These are phyloP conservation scores for Pichia eremophila DNA, from an alignment of 805 yeast species.

Conservation along the genomic window DNA sequence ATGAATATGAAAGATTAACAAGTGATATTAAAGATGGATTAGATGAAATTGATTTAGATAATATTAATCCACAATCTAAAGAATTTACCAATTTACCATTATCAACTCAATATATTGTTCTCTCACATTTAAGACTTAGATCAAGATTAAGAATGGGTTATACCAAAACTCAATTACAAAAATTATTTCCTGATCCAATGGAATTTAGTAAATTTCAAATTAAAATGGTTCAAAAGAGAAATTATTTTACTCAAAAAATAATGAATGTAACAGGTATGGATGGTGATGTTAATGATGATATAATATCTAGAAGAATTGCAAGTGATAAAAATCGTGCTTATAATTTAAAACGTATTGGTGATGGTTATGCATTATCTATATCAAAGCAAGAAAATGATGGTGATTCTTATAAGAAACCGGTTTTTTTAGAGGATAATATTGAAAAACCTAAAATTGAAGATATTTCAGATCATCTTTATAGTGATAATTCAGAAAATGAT, in stretches of 20 bases:
- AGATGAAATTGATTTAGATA: conserved; percentile 59
- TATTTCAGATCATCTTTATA: not conserved
- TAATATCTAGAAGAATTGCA: conserved; percentile 54
- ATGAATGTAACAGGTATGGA: conserved; percentile 81
- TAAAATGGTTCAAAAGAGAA: conserved; percentile 84
- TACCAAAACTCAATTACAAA: conserved; percentile 76
- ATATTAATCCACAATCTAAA: conserved; percentile 74
- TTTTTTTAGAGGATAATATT: conserved; percentile 5
- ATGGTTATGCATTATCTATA: conserved; percentile 77
- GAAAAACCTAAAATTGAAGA: not conserved
- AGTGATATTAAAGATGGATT: conserved; percentile 49
- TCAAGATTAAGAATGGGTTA: conserved; percentile 95
- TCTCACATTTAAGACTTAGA: conserved; percentile 71
- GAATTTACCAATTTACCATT: conserved; percentile 73
- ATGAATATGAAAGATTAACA: conserved; percentile 56
- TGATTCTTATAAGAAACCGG: conserved; percentile 26
- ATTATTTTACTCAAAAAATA: conserved; percentile 77
- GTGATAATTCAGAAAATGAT: conserved; percentile 5
- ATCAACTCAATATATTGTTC: conserved; percentile 78
- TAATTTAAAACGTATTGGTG: conserved; percentile 61
- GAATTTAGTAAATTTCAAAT: conserved; percentile 92
- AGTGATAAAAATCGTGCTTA: conserved; percentile 77
- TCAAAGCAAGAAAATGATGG: conserved; percentile 26
- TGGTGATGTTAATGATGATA: conserved; percentile 31
- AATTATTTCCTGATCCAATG: conserved; percentile 72